These are phyloP conservation scores for Linum lewisii DNA, from an alignment of 345 rosid genomes.

Conservation along the genomic window DNA sequence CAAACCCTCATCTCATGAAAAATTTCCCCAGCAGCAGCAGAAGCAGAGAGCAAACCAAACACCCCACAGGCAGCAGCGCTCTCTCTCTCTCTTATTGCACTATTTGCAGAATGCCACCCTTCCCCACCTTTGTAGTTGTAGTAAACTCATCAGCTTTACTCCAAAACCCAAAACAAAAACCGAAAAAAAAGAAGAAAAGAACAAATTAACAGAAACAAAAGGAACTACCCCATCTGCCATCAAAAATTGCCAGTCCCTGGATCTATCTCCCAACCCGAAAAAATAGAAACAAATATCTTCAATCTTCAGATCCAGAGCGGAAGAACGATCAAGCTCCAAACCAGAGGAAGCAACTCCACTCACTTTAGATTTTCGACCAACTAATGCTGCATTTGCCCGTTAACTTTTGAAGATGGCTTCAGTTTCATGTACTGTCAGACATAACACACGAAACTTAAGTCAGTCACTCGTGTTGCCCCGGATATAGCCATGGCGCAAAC, in stretches of 20 bases:
- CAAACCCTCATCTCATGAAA: too few relatives aligned
- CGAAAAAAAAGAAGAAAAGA: not conserved
- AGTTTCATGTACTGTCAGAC: slow-evolving; percentile 36
- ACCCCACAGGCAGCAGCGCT: too few relatives aligned
- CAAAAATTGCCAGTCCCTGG: slow-evolving; percentile 27
- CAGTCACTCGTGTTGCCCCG: too few relatives aligned
- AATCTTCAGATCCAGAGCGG: slow-evolving; percentile 28
- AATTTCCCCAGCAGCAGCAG: too few relatives aligned
- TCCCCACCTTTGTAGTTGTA: slow-evolving; percentile 5
- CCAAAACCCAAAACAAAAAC: slow-evolving; percentile 16
- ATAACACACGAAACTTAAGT: not conserved
- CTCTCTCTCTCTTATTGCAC: not conserved
- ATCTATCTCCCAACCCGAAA: slow-evolving; percentile 9
- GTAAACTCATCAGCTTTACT: slow-evolving; percentile 31
- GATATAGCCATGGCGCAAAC: too few relatives aligned
- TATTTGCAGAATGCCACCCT: slow-evolving; percentile 33
- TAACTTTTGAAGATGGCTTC: slow-evolving; percentile 30
- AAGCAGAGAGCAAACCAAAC: too few relatives aligned
- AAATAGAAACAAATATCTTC: slow-evolving; percentile 12
- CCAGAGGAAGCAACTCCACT: too few relatives aligned
- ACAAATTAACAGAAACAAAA: too few relatives aligned
- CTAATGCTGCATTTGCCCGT: slow-evolving; percentile 33
- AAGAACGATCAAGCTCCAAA: too few relatives aligned
- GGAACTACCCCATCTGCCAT: slow-evolving; percentile 32
- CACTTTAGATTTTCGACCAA: slow-evolving; percentile 26